Base-by-base conservation (phyloP, 345 rosid species). In the Hibiscus tridactylites region DNA sequence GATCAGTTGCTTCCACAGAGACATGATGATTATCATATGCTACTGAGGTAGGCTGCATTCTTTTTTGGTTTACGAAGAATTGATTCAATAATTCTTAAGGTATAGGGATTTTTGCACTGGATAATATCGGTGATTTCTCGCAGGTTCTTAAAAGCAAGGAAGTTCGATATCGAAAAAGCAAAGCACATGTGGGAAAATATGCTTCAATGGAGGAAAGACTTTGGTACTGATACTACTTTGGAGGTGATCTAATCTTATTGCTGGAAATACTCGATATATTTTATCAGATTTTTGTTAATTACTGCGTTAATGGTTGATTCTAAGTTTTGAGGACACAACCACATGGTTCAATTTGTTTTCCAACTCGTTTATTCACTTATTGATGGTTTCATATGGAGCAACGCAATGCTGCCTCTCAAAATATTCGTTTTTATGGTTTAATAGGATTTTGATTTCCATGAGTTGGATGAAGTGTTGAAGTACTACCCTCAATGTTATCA, bases 131-230 rank as follows among this genome's bases (percentile, higher is more conserved):
- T 75, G 19, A 35, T 6, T 62, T 68, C 74, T 65, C 79, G 72
- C 81, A 91, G 98, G 67, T 94, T 94, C 79, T 75, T 94, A 68
- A 91, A 90, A 81, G 98, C 96, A 61, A 91, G 98, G 87, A 94
- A 91, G 68, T 91, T 93, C 74, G 96, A 93, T 74, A 56, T 90
- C 17, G 93, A 76, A 42, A 91, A 86, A 76, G 86, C 98, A 15
- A 91, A 87, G 77, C 79, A 70, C 47, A 91, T 93, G 97, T 93
- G 98, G 98, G 83, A 80, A 46, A 85, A 86, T 61, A 93, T 93
- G 98, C 73, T 93, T 52, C 89, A 87, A 49, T 93, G 98, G 98
- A 90, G 98, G 74, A 88, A 76, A 70, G 96, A 90, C 4, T 93
- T 85, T 73, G 96, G 97, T 4, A 77, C 98, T 8, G 98, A 93